phyloP scores from a whole-genome alignment of 2,329 filamentous ascomycete species.

The Blastomyces gilchristii region DNA sequence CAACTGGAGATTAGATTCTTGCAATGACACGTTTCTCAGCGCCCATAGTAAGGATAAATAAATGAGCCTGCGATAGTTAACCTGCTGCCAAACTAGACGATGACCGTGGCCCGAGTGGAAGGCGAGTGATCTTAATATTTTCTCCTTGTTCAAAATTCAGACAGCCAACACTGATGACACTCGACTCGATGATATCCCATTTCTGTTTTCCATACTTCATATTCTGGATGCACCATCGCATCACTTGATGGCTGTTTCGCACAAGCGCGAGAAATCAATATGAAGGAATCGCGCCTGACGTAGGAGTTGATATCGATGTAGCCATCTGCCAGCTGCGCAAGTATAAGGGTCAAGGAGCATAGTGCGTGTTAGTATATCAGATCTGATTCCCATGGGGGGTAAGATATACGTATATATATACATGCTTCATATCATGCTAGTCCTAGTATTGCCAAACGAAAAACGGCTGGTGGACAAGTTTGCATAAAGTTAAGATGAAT shows the following conservation, averaged over 20 bases:
- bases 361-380: too few relatives aligned
- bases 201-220: conserved; percentile 12
- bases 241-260: conserved; percentile 6
- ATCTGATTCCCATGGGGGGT: too few relatives aligned
- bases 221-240: conserved; percentile 9
- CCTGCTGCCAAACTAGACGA: too few relatives aligned
- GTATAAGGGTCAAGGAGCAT: conserved; percentile 8
- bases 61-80: too few relatives aligned
- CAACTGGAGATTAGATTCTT: conserved; percentile 23
- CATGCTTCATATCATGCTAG: too few relatives aligned
- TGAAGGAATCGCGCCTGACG: conserved; percentile 7
- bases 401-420: neutral
- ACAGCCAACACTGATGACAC: too few relatives aligned
- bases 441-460: too few relatives aligned
- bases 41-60: conserved; percentile 20
- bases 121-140: too few relatives aligned
- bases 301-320: conserved; percentile 13
- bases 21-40: conserved; percentile 19
- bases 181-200: conserved; percentile 19
- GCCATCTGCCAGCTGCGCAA: conserved; percentile 11
- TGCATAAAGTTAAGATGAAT: too few relatives aligned
- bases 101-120: too few relatives aligned
- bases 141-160: too few relatives aligned
- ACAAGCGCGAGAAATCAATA: conserved; percentile 12
- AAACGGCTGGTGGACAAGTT: too few relatives aligned